Evolutionary conservation across 176 grass and related monocot genomes (phyloP).

Genomic region (Carex cristatella): DNA sequence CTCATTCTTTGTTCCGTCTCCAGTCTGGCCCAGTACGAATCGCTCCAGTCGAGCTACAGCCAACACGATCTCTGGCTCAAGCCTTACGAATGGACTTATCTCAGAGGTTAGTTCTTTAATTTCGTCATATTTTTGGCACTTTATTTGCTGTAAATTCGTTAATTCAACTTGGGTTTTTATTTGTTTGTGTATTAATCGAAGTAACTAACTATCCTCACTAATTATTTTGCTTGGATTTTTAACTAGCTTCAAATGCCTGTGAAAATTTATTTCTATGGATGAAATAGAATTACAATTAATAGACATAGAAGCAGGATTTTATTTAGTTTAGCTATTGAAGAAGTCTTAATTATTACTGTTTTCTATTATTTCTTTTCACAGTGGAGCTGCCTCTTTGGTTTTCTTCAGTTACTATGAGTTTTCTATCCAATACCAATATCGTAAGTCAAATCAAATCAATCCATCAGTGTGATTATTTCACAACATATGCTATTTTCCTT

Average conservation of each 20-base stretch:
- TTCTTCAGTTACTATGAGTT: conserved; percentile 72
- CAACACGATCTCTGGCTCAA: conserved; percentile 46
- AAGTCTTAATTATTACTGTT: not conserved
- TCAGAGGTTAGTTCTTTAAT: conserved; percentile 54
- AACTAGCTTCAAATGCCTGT: not conserved
- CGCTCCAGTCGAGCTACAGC: conserved; percentile 47
- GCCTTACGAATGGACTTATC: conserved; percentile 88
- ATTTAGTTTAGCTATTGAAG: not conserved
- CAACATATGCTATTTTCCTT: conserved; percentile 22
- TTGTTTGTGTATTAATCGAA: not conserved
- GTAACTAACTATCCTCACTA: not conserved
- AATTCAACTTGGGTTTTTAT: conserved; percentile 3
- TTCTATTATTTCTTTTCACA: conserved; percentile 25
- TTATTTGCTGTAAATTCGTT: not conserved
- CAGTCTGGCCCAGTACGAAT: conserved; percentile 18
- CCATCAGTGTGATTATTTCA: conserved; percentile 9
- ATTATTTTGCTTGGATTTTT: not conserved
- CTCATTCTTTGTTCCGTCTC: not conserved
- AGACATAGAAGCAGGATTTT: not conserved
- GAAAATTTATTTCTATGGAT: not conserved
- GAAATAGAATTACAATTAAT: not conserved
- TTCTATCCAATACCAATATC: conserved; percentile 49
- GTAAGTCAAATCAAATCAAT: conserved; percentile 37
- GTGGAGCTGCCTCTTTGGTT: conserved; percentile 69
- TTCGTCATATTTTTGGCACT: not conserved